These are phyloP conservation scores for Malus hybrid DNA, from an alignment of 331 rosid genomes.

Conservation along the genomic window DNA sequence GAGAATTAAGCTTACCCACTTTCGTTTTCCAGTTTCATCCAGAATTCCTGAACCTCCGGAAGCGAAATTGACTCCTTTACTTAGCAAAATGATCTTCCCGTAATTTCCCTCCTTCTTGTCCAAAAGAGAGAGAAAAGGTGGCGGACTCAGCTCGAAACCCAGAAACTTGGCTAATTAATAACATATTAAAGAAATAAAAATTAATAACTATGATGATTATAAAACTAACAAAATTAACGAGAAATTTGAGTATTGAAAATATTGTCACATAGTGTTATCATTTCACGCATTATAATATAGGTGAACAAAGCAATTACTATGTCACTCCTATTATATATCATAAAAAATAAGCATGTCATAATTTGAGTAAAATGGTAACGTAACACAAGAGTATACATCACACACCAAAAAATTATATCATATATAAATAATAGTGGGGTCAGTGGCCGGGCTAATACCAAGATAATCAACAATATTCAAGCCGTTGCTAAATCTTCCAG, in stretches of 20 bases:
- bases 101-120: background rate
- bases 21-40: background rate
- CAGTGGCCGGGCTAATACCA: background rate
- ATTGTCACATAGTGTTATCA: no score
- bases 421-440: background rate
- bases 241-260: no score
- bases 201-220: background rate
- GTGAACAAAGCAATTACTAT: no score
- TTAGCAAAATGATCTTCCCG: background rate
- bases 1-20: background rate
- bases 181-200: no score
- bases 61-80: constrained; percentile 12
- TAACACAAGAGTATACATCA: no score
- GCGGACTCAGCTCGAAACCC: constrained; percentile 11
- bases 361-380: background rate
- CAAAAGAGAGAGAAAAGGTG: constrained; percentile 6
- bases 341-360: background rate
- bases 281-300: no score
- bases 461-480: constrained; percentile 11
- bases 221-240: background rate
- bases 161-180: background rate
- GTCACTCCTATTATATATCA: no score
- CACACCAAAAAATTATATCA: background rate
- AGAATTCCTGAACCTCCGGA: constrained; percentile 19
- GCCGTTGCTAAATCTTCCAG: constrained; percentile 31